Base-by-base conservation (phyloP, 345 rosid genomes). In the Linum trigynum region DNA sequence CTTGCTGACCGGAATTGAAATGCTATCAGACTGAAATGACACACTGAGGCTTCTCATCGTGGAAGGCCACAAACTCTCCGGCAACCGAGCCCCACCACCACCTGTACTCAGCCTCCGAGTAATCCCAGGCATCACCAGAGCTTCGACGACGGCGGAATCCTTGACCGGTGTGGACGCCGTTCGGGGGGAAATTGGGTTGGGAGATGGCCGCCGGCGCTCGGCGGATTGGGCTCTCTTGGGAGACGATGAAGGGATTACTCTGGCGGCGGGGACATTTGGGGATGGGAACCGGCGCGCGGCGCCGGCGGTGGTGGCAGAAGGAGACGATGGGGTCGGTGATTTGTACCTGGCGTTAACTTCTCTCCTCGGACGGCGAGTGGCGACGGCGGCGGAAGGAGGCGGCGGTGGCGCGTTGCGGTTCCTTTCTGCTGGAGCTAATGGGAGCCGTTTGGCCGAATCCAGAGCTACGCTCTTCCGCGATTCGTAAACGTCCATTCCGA, bases 31-130 rank as follows among this genome's bases (percentile, higher is more conserved):
- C 83, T 94, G 99, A 81, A 94, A 88, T 5, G 99, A 86, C 67
- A 83, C 97, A 61, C 85, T 94, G 67, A 90, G 95, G 79, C 96
- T 94, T 79, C 99, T 82, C 97, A 94, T 94, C 10, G 99, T 94
- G 62, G 99, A 94, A 71, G 99, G 99, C 99, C 99, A 94, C 80
- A 94, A 80, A 72, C 95, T 76, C 76, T 94, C 99, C 4, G 91
- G 89, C 74, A 88, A 73, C 66, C 88, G 81, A 55, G 89, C 53
- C 10, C 74, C 86, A 12, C 75, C 71, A 53, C 91, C 50, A 9
- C 74, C 87, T 14, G 75, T 70, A 63, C 82, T 81, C 63, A 80
- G 64, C 82, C 89, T 85, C 78, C 97, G 84, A 67, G 32, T 23
- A 23, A 23, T 43, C 2, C 50, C 3, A 4, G 89, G 32, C 32